Evolutionary conservation across 305 asterid genomes (phyloP), one percentile per base, ranked within the genome.

Genomic region (Solanum aculeatissimum): DNA sequence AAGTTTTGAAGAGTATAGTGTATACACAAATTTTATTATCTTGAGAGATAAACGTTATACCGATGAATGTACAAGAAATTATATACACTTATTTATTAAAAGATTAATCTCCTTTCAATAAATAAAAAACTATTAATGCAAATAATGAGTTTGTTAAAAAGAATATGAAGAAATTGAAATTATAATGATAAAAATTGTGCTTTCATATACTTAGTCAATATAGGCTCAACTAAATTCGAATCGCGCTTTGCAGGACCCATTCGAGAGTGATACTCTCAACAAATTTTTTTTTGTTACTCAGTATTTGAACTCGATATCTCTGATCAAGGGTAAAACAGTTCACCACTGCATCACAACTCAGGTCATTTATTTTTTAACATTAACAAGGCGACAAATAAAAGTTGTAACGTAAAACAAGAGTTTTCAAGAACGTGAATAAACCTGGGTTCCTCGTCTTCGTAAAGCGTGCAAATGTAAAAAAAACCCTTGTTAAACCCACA

Each of bases 401-500:
- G 27, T n/a, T 57, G 35, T 62, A 25, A 60, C 16, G 68, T 62
- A 62, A 62, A 62, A 62, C 69, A 62, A 57, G 27, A 57, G 29
- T 57, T n/a, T n/a, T n/a, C 29, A 12, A 62, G 9, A 62, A 63
- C 27, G n/a, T 65, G 43, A 65, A 65, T 15, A 16, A 14, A 9
- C n/a, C 57, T 15, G 57, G 19, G 10, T 16, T 54, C 72, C 72
- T 29, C n/a, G 7, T 65, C 72, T 2, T 65, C 21, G 43, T 29
- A 65, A 29, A 32, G 18, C 53, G 53, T 19, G 77, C 51, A 19
- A 1, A 6, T 19, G 77, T 69, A 5, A 3, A 62, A 62, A 53
- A 72, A 66, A 47, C 84, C 87, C 70, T 82, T 65, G 83, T 78
- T 85, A 87, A 87, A 69, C 86, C 89, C 89, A 66, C 74, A 42